A percentile compares a stretch with the other conserved stretches of the same genome.
These are phyloP conservation scores for Pleurotus tuber-regium DNA, from an alignment of 768 basidiomycete species.

Conservation along the genomic window DNA sequence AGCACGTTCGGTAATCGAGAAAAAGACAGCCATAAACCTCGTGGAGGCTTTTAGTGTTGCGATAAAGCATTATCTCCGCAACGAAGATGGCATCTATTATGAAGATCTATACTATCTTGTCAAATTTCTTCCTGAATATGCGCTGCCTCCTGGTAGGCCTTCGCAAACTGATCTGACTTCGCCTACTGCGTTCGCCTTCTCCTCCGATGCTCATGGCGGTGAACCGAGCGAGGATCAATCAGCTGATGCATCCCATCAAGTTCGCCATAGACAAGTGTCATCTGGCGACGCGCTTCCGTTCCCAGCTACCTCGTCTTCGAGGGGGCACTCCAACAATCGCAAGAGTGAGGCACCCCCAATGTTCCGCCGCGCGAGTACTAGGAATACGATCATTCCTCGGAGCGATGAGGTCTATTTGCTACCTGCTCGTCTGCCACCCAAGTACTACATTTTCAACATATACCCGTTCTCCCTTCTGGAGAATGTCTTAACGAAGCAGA, in stretches of 20 bases:
- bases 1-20: conserved; percentile 55
- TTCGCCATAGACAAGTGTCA: background rate
- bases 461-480: conserved; percentile 70
- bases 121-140: conserved; percentile 68
- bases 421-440: conserved; percentile 57
- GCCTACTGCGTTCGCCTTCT: background rate
- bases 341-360: background rate
- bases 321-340: background rate
- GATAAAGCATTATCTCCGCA: conserved; percentile 68
- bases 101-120: conserved; percentile 64
- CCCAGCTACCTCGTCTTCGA: conserved; percentile 6
- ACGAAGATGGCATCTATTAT: conserved; percentile 49
- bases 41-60: conserved; percentile 67
- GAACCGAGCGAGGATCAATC: background rate
- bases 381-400: conserved; percentile 34
- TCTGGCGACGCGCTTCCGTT: background rate
- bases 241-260: conserved; percentile 9
- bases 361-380: conserved; percentile 12
- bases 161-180: conserved; percentile 28
- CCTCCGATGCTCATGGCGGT: background rate
- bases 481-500: conserved; percentile 39
- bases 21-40: conserved; percentile 67
- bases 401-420: conserved; percentile 45
- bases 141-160: conserved; percentile 49
- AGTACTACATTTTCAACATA: conserved; percentile 58